Conservation (phyloP, 2,329 filamentous ascomycete genomes). For the Ceratocystis eucalypticola region DNA sequence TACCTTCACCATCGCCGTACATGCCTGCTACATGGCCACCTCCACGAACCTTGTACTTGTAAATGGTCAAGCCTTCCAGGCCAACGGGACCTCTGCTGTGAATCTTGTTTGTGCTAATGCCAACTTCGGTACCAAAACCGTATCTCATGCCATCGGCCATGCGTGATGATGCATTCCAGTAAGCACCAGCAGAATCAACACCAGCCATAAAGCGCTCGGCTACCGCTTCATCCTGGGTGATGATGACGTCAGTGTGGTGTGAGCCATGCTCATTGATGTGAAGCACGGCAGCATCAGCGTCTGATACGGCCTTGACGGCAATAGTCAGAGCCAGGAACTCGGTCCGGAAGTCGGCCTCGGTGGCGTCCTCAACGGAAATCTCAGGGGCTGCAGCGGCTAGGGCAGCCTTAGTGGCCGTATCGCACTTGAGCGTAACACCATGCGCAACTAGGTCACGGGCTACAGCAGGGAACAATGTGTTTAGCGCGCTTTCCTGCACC, state of each 20-base stretch:
- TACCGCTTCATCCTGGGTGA: slow-evolving; percentile 53
- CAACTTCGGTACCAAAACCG: slow-evolving; percentile 94
- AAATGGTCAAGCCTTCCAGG: slow-evolving; percentile 86
- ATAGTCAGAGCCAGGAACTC: slow-evolving; percentile 80
- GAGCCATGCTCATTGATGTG: slow-evolving; percentile 92
- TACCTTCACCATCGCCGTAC: slow-evolving; percentile 53
- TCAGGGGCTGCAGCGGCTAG: slow-evolving; percentile 37
- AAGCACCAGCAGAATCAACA: slow-evolving; percentile 82
- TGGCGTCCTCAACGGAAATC: slow-evolving; percentile 48
- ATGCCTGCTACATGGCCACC: slow-evolving; percentile 66
- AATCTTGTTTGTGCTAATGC: slow-evolving; percentile 98
- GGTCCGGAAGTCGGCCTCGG: slow-evolving; percentile 63
- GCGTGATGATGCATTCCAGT: slow-evolving; percentile 91
- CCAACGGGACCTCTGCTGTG: slow-evolving; percentile 88
- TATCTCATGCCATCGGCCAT: slow-evolving; percentile 96
- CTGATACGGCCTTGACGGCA: slow-evolving; percentile 65
- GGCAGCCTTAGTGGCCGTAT: slow-evolving; percentile 51
- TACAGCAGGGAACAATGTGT: slow-evolving; percentile 53
- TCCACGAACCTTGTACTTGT: slow-evolving; percentile 86
- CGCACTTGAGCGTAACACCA: slow-evolving; percentile 74
- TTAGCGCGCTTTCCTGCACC: slow-evolving; percentile 58
- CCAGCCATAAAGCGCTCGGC: slow-evolving; percentile 74
- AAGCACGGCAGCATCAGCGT: slow-evolving; percentile 55
- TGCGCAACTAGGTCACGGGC: slow-evolving; percentile 61
- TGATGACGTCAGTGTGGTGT: slow-evolving; percentile 84